Evolutionary conservation across 1,284 basidiomycete genomes (phyloP).

Genomic region (Sanguinoderma infundibulare): DNA sequence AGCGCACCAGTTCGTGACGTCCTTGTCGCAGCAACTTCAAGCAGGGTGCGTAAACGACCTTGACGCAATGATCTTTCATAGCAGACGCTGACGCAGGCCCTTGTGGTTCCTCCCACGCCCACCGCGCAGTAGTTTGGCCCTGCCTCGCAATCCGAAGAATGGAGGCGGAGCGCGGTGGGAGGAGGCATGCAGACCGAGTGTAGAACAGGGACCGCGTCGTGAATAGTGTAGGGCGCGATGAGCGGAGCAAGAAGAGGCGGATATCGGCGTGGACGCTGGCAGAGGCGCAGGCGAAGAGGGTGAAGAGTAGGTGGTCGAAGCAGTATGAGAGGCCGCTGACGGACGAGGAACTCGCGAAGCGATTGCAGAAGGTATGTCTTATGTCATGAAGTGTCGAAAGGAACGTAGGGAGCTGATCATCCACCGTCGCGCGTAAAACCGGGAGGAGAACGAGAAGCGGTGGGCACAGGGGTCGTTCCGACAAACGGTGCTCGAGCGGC

Average conservation of each 20-base stretch:
- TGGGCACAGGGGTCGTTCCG: conserved; percentile 76
- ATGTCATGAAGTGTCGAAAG: conserved; percentile 5
- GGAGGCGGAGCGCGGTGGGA: conserved; percentile 52
- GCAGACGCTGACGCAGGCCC: too few species aligned
- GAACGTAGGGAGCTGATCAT: not conserved
- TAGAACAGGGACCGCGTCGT: conserved; percentile 44
- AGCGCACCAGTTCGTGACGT: too few species aligned
- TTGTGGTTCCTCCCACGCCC: conserved; percentile 36
- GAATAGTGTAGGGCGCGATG: not conserved
- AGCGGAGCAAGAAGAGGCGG: conserved; percentile 21
- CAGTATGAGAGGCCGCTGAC: conserved; percentile 54
- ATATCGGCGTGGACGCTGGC: conserved; percentile 21
- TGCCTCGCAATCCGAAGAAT: conserved; percentile 24
- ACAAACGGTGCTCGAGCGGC: conserved; percentile 45
- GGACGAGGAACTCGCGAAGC: conserved; percentile 65
- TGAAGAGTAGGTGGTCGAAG: conserved; percentile 51
- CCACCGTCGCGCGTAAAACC: conserved; percentile 51
- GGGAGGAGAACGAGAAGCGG: conserved; percentile 65
- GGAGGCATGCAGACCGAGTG: conserved; percentile 62
- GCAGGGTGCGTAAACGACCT: too few species aligned
- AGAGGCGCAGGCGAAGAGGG: conserved; percentile 36
- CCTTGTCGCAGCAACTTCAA: too few species aligned
- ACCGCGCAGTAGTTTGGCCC: conserved; percentile 37
- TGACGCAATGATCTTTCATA: too few species aligned
- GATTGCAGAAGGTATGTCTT: conserved; percentile 65